phyloP scores from a whole-genome alignment of 202 grass and related monocot genomes.

The Cymbopogon flexuosus region DNA sequence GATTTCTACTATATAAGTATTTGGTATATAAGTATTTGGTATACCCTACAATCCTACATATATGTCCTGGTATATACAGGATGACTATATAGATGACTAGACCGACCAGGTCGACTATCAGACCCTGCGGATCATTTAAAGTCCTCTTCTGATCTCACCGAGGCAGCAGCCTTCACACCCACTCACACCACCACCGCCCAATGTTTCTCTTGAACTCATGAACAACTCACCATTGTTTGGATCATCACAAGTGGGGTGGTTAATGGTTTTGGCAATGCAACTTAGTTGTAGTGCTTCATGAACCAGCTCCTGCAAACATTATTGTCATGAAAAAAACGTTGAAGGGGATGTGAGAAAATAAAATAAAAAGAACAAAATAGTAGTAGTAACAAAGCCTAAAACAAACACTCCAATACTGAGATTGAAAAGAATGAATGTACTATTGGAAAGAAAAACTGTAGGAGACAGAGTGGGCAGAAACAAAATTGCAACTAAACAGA shows the following conservation, averaged over 20 bases:
- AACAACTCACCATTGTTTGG: constrained; percentile 52
- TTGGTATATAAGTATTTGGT: too few species aligned
- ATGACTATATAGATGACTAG: not conserved
- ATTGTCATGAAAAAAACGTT: constrained; percentile 6
- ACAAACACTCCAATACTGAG: not conserved
- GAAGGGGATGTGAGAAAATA: not conserved
- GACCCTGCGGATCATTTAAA: too few species aligned
- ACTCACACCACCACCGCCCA: not conserved
- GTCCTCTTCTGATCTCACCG: too few species aligned
- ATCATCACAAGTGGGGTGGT: constrained; percentile 54
- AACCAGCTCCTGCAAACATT: constrained; percentile 45
- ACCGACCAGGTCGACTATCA: too few species aligned
- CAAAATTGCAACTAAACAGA: constrained; percentile 1
- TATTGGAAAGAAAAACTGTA: not conserved
- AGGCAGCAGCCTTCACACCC: too few species aligned
- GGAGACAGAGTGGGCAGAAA: not conserved
- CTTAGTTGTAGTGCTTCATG: constrained; percentile 27
- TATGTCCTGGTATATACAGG: not conserved
- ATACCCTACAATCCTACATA: too few species aligned
- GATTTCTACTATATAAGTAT: too few species aligned
- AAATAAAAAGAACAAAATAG: constrained; percentile 6
- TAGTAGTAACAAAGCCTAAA: not conserved
- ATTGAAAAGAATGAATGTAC: not conserved
- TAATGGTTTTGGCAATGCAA: constrained; percentile 45
- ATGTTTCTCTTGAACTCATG: not conserved